Base-by-base conservation (phyloP, 2,329 filamentous ascomycete species). In the Trichoderma breve region DNA sequence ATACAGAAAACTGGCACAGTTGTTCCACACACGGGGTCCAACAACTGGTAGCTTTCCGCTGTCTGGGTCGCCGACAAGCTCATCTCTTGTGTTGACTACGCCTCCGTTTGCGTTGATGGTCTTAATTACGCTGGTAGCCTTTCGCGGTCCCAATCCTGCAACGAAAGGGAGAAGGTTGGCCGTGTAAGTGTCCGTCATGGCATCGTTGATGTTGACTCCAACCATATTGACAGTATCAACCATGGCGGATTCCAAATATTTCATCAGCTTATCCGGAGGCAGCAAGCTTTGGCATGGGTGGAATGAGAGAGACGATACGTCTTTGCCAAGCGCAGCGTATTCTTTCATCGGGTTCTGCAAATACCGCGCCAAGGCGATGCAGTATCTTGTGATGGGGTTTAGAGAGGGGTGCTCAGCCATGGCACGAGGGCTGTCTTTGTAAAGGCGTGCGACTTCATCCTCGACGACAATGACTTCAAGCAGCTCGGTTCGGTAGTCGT, bases 201-300 rank as follows among this genome's bases (percentile, higher is more conserved):
- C 94, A 75, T 98, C 95, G 77, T 98, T 97, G 78, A 99, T 92
- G 77, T 98, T 93, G 47, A 99, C 93, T 78, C 96, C 96, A 60
- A 95, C 94, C 57, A 99, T 89, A 80, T 99, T 99, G 76, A 99
- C 96, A 88, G 97, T 97, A 80, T 99, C 96, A 12, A 99, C 95
- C 90, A 99, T 93, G 58, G 95, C 94, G n/a, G 93, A 97, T 78
- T 99, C 96, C 18, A 99, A 87, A 73, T 94, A 90, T 80, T 93
- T 94, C 74, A 91, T 84, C 51, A 99, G 86, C 83, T 97, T 95
- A 47, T 98, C 95, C 73, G 94, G 89, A 0, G 95, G 92, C 15
- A 99, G 87, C 34, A 98, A 88, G 73, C 95, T 92, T 80, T 99
- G 96, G 77, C 94, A 95, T 4, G 93, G 90, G 76, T 98, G 94